Base-by-base conservation (phyloP, 176 grass and related monocot genomes). In the Paspalum vaginatum region DNA sequence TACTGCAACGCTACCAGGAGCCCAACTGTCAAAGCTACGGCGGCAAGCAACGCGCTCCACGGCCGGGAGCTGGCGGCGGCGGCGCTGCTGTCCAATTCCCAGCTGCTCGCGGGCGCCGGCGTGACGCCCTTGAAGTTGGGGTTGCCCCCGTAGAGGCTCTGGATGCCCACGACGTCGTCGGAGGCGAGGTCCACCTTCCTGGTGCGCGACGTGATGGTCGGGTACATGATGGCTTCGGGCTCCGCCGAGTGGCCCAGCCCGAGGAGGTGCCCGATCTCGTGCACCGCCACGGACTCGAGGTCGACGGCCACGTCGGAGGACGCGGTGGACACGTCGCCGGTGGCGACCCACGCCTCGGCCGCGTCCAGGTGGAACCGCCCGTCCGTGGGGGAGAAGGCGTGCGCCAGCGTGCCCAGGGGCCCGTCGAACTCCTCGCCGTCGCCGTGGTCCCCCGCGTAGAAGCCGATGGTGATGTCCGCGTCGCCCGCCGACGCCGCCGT, bases 201-300 rank as follows among this genome's bases (percentile, higher is more conserved):
- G 39, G 88, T 86, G 32, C 63, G 69, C 44, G 89, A 89, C 16
- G 76, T 88, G 60, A 99, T 80, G 60, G 82, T 83, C 22, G 96
- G 96, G 82, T 85, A 99, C 96, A 93, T 99, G 81, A 99, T 90
- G 79, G 96, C 82, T 12, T 22, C 74, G 58, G 26, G 10, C 62
- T 80, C 84, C 22, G 82, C 26, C n/a, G 92, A 83, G 93, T 99
- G 93, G 8, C 86, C 92, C 0, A 99, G 86, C 13, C 96, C 96
- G 11, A 99, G 88, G 51, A 99, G 85, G 80, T 99, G 96, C 1
- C 93, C 96, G 64, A 99, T 99, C 84, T 99, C 96, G 77, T 99
- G 96, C 84, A 99, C 96, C 3, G 90, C 95, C 60, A 98, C 95
- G 2, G 95, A 98, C 75, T 98, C 96, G 39, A 99, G 83, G 81